phyloP scores from a whole-genome alignment of 2,329 filamentous ascomycete genomes.

The Colletotrichum brevisporum region DNA sequence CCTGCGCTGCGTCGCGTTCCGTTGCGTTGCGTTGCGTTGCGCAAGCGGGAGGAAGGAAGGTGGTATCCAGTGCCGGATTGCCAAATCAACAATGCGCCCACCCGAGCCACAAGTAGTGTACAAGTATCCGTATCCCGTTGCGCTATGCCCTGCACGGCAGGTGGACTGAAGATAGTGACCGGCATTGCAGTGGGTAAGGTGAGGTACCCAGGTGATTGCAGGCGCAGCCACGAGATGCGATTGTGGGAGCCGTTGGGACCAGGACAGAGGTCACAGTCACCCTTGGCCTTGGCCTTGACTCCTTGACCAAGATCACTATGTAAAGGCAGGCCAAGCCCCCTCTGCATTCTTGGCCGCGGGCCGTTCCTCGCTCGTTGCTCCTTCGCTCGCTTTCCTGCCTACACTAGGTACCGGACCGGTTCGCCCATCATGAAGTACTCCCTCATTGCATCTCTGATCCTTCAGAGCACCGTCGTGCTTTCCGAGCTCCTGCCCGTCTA shows the following conservation, averaged over 20 bases:
- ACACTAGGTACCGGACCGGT: too few relatives aligned
- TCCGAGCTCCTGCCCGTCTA: slow-evolving; percentile 31
- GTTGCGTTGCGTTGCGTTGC: too few relatives aligned
- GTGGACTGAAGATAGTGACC: slow-evolving; percentile 13
- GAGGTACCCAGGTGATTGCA: too few relatives aligned
- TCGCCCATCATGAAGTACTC: slow-evolving; percentile 32
- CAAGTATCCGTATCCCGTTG: too few relatives aligned
- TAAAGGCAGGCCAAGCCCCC: slow-evolving; percentile 9
- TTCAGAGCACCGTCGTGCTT: slow-evolving; percentile 31
- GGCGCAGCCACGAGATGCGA: too few relatives aligned
- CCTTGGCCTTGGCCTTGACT: too few relatives aligned
- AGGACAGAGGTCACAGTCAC: too few relatives aligned
- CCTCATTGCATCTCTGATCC: slow-evolving; percentile 31
- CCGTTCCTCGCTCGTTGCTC: neutral
- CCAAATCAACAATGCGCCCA: neutral
- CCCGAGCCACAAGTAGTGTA: neutral
- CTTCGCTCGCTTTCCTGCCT: neutral
- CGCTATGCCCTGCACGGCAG: slow-evolving; percentile 19
- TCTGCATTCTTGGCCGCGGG: slow-evolving; percentile 3
- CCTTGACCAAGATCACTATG: neutral
- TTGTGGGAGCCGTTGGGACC: too few relatives aligned
- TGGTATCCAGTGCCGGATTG: slow-evolving; percentile 3
- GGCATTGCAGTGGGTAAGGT: too few relatives aligned
- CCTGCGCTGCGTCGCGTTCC: too few relatives aligned
- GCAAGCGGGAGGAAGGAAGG: slow-evolving; percentile 25